Base-by-base conservation (phyloP, 805 yeast species). In the Yamadazyma takamatsuzukensis region DNA sequence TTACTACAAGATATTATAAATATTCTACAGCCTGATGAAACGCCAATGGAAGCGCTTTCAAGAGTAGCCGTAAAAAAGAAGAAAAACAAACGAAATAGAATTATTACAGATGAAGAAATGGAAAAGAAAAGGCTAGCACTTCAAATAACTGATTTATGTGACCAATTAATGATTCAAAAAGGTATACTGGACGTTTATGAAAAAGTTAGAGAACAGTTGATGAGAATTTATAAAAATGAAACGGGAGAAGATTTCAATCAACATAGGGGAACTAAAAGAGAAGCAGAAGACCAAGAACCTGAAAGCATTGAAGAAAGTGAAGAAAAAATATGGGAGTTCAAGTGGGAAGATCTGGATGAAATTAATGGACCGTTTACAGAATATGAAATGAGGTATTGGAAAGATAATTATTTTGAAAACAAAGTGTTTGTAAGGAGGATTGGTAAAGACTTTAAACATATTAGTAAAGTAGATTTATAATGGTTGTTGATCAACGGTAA, bases 301-400 rank as follows among this genome's bases (percentile, higher is more conserved):
- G 38, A 39, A 6, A 19, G 7, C 21, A 11, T 19, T 10, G 21
- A 8, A n/a, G n/a, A 39, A 38, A 6, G 52, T 32, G 65, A 56
- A 9, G 59, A 48, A 8, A 61, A 59, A 27, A 34, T 53, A 2
- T 66, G 71, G 71, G 58, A 58, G 32, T 66, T 57, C 37, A 49
- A 53, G 34, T 66, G 70, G 70, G 34, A 51, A 4, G 65, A 53
- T 11, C 57, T 52, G 6, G 60, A 55, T 2, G 66, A 60, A 18
- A 45, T 78, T 2, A 59, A 74, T 32, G 78, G 79, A 4, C 70
- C 71, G 2, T 75, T 56, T 45, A 61, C 80, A 1, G 49, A 63
- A 10, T 70, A 64, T 40, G 80, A 78, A 36, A 76, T 78, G 80
- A 54, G 49, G 14, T 66, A 69, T 40, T 78, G 84, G 84, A 67